Evolutionary conservation across 164 flowering plant genomes (phyloP).

Genomic region (Magnolia sinica): DNA sequence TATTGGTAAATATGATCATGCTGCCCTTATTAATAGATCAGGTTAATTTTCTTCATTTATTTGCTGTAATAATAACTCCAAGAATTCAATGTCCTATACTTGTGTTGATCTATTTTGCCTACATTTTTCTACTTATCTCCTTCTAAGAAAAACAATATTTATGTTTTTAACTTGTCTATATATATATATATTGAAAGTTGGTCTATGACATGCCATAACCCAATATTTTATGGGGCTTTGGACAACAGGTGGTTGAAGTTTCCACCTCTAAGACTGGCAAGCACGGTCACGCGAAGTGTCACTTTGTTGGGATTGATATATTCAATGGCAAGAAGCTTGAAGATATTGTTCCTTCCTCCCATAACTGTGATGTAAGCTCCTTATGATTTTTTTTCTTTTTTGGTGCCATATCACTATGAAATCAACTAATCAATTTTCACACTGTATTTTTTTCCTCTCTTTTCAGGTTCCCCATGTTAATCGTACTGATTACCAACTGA

Average conservation of each 20-base stretch:
- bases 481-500: slow-evolving; percentile 56
- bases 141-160: too few relatives aligned
- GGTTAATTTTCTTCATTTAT: too few relatives aligned
- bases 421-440: not conserved
- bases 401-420: not conserved
- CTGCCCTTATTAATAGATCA: too few relatives aligned
- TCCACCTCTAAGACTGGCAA: slow-evolving; percentile 57
- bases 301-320: slow-evolving; percentile 52
- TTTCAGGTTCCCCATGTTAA: slow-evolving; percentile 54
- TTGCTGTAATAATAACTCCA: too few relatives aligned
- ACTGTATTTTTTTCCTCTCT: not conserved
- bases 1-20: too few relatives aligned
- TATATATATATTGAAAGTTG: too few relatives aligned
- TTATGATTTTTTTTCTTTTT: not conserved
- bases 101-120: too few relatives aligned
- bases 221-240: too few relatives aligned
- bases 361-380: slow-evolving; percentile 52
- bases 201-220: too few relatives aligned
- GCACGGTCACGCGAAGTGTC: slow-evolving; percentile 60
- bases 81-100: too few relatives aligned
- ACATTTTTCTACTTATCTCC: too few relatives aligned
- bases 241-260: slow-evolving; percentile 48
- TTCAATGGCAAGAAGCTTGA: slow-evolving; percentile 63
- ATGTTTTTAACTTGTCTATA: too few relatives aligned
- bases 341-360: slow-evolving; percentile 74